These are phyloP conservation scores for Trichoderma orchidacearum DNA, from an alignment of 495 filamentous ascomycete species.

Conservation along the genomic window DNA sequence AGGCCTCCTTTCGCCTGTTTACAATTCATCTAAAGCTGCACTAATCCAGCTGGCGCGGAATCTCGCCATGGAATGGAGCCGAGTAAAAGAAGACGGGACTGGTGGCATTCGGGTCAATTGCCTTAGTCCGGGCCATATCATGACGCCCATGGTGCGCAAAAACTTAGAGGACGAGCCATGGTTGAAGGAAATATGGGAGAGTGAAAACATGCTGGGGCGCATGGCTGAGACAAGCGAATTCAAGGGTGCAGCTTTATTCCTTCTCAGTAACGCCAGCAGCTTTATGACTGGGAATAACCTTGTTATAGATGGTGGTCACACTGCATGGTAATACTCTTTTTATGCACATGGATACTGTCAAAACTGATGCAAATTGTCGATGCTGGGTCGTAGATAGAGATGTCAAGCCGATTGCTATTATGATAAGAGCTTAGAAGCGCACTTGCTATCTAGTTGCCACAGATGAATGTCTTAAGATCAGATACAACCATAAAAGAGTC, in stretches of 20 bases:
- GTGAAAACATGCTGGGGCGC: constrained; percentile 57
- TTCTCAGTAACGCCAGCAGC: constrained; percentile 50
- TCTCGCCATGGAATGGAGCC: constrained; percentile 61
- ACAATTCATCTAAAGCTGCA: constrained; percentile 59
- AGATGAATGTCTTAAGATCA: too few relatives aligned
- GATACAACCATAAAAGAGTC: too few relatives aligned
- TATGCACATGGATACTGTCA: too few relatives aligned
- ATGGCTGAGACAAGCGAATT: constrained; percentile 53
- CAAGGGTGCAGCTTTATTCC: constrained; percentile 40
- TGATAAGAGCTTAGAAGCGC: too few relatives aligned
- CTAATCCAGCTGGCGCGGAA: constrained; percentile 51
- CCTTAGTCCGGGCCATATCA: constrained; percentile 55
- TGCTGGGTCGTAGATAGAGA: too few relatives aligned
- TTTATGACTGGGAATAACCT: constrained; percentile 59
- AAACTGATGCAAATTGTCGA: too few relatives aligned
- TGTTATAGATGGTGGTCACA: constrained; percentile 51
- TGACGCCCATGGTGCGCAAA: constrained; percentile 57
- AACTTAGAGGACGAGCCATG: constrained; percentile 54
- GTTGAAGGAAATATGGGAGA: constrained; percentile 44
- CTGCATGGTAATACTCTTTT: constrained; percentile 28
- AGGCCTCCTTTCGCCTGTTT: constrained; percentile 50
- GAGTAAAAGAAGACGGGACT: constrained; percentile 17
- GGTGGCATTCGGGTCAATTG: constrained; percentile 56
- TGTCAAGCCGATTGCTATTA: too few relatives aligned
- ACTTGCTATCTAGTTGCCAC: too few relatives aligned